phyloP scores from a whole-genome alignment of 768 basidiomycete genomes.

The Leucogyrophana mollusca region DNA sequence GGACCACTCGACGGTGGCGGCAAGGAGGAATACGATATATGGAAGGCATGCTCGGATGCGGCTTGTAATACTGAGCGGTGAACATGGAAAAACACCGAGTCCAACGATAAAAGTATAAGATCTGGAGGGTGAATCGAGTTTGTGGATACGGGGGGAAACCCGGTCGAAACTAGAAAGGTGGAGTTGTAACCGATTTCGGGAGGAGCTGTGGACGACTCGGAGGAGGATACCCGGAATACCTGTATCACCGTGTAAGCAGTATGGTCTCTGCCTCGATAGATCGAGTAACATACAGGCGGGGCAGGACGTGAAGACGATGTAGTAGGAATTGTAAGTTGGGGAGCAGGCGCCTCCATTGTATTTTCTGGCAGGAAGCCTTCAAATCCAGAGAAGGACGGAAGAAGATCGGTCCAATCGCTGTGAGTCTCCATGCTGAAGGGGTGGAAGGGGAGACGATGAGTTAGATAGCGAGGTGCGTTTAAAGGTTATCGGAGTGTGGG shows the following conservation, averaged over 20 bases:
- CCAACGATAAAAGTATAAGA: conserved; percentile 63
- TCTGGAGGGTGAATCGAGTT: conserved; percentile 56
- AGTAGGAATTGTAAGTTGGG: conserved; percentile 12
- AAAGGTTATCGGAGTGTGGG: too few species aligned
- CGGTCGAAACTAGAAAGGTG: conserved; percentile 75
- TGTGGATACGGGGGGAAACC: conserved; percentile 72
- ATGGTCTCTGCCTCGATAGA: conserved; percentile 7
- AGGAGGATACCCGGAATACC: conserved; percentile 23
- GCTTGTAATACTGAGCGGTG: conserved; percentile 57
- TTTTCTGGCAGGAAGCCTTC: too few species aligned
- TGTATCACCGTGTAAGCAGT: conserved; percentile 3
- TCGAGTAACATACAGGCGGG: conserved; percentile 49
- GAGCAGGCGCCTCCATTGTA: conserved; percentile 22
- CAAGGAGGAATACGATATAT: conserved; percentile 20
- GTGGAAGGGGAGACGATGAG: too few species aligned
- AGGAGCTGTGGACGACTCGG: conserved; percentile 28
- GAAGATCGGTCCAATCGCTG: too few species aligned
- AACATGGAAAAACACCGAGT: conserved; percentile 84
- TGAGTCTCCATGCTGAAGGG: too few species aligned
- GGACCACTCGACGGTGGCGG: conserved; percentile 41
- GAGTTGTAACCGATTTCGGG: conserved; percentile 38
- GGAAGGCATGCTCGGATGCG: too few species aligned
- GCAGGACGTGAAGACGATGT: conserved; percentile 51
- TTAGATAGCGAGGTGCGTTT: too few species aligned
- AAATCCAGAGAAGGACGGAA: too few species aligned